A percentile compares a stretch with the other conserved stretches of the same genome.
Conservation (phyloP, 148 eudicot genomes). For the Heliamphora exappendiculata region DNA sequence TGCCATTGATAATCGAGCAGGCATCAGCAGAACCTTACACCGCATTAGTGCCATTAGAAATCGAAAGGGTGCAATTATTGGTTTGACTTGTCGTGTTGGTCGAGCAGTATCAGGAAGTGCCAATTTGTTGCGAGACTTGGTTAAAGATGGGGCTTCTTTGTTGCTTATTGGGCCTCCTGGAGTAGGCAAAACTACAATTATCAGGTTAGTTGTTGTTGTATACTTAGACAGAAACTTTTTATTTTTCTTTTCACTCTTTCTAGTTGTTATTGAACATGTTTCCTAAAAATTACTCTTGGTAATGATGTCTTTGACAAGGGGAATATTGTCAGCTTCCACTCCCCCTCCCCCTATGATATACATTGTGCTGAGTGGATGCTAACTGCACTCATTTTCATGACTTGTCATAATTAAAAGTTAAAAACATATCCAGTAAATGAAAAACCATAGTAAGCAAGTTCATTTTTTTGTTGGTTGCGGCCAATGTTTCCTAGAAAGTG, state of each 20-base stretch:
- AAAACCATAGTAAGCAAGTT: not conserved
- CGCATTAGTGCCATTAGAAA: conserved; percentile 92
- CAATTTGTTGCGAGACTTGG: conserved; percentile 71
- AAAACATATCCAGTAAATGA: no score
- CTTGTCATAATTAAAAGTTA: not conserved
- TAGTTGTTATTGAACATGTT: not conserved
- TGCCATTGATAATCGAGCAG: conserved; percentile 89
- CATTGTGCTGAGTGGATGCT: not conserved
- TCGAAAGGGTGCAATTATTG: conserved; percentile 76
- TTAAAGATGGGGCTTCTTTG: conserved; percentile 85
- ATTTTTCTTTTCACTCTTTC: not conserved
- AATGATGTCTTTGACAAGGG: not conserved
- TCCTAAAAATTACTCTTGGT: not conserved
- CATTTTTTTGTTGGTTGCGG: not conserved
- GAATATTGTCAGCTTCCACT: not conserved
- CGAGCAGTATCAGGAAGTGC: conserved; percentile 95
- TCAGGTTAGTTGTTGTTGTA: conserved; percentile 45
- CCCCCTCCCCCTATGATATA: not conserved
- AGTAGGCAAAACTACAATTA: conserved; percentile 94
- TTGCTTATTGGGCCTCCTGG: conserved; percentile 99
- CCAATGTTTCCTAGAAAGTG: not conserved
- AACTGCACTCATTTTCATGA: not conserved
- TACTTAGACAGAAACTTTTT: not conserved
- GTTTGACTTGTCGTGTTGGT: conserved; percentile 92
- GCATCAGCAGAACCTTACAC: conserved; percentile 87